Evolutionary conservation across 805 yeast species (phyloP).

Genomic region (Soucietia sequanensis): DNA sequence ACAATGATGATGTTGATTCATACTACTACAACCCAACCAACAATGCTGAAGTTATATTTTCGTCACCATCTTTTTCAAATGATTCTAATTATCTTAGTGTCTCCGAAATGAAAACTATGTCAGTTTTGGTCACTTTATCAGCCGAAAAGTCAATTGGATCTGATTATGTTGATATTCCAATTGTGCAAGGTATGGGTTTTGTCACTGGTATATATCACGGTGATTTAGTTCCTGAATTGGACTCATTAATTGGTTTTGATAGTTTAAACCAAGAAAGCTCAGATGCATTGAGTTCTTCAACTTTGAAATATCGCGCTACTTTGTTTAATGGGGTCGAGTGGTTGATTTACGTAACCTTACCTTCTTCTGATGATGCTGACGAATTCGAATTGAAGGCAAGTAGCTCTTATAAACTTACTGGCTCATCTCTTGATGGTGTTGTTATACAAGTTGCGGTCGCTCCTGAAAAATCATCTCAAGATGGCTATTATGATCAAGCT

Average conservation of each 20-base stretch:
- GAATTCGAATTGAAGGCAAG: constrained; percentile 22
- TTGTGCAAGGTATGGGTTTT: constrained; percentile 83
- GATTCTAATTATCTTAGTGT: constrained; percentile 37
- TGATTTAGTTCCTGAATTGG: constrained; percentile 47
- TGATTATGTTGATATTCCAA: constrained; percentile 52
- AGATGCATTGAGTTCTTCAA: constrained; percentile 32
- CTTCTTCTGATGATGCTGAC: constrained; percentile 32
- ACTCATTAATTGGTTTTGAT: constrained; percentile 23
- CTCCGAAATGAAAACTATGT: constrained; percentile 48
- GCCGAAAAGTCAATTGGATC: constrained; percentile 18
- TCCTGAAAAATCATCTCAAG: constrained; percentile 26
- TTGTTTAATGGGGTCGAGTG: constrained; percentile 60
- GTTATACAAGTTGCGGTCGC: constrained; percentile 38
- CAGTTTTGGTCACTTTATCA: constrained; percentile 44
- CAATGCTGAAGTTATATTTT: constrained; percentile 53
- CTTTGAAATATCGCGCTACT: constrained; percentile 52
- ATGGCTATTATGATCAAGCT: constrained; percentile 53
- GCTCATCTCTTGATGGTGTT: constrained; percentile 47
- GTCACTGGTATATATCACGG: constrained; percentile 62
- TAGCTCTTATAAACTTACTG: constrained; percentile 41
- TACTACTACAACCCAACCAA: constrained; percentile 59
- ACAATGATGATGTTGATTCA: constrained; percentile 36
- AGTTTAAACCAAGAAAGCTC: constrained; percentile 22
- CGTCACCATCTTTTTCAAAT: constrained; percentile 48
- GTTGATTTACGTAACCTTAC: constrained; percentile 62